A percentile compares a stretch with the other conserved stretches of the same genome.
Evolutionary conservation across 129 eudicot genomes (phyloP).

Genomic region (Centrapalus pauciflorus): DNA sequence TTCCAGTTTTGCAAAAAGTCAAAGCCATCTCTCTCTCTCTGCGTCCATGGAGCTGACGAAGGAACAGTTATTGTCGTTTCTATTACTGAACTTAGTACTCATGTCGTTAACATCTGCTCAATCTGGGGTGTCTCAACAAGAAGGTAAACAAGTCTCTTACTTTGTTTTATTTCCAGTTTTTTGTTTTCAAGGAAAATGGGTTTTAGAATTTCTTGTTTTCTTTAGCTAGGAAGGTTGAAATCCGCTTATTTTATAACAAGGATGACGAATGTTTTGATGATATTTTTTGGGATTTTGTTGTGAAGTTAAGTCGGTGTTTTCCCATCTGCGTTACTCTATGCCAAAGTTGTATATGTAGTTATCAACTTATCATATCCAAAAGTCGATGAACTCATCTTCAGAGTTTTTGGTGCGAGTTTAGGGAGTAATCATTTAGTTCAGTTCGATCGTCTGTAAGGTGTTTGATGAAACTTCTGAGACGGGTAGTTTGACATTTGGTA

Average conservation of each 20-base stretch:
- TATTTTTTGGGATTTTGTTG: background rate
- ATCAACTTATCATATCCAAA: too few species aligned
- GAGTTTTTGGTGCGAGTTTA: background rate
- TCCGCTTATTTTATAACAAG: too few species aligned
- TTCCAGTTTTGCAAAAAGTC: background rate
- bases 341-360: background rate
- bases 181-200: background rate
- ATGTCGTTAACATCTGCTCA: constrained; percentile 1
- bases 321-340: too few species aligned
- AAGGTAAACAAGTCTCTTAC: background rate
- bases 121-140: constrained; percentile 2
- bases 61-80: background rate
- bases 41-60: background rate
- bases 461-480: background rate
- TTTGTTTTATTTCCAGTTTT: background rate
- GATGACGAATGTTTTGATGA: background rate
- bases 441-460: background rate
- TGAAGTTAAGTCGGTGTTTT: background rate
- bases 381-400: background rate
- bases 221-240: too few species aligned
- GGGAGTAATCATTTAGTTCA: background rate
- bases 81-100: background rate
- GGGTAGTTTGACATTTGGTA: background rate
- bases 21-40: background rate
- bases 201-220: background rate